A percentile compares a stretch with the other conserved stretches of the same genome.
Conservation (phyloP, 257 asterid species). For the Nicotiana undulata region DNA sequence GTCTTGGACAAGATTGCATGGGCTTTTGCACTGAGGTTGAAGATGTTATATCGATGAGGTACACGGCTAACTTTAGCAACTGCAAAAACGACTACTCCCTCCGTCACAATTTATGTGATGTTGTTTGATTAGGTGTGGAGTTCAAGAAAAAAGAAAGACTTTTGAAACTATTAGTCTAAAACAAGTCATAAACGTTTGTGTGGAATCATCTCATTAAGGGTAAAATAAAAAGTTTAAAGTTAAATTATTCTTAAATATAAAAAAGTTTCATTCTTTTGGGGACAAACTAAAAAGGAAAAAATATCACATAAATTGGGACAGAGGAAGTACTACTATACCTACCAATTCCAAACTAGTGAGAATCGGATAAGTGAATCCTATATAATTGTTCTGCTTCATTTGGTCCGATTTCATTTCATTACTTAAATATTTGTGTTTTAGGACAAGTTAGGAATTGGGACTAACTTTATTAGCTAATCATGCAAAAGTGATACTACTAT, state of each 20-base stretch:
- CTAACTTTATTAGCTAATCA: neutral
- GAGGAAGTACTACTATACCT: too few species aligned
- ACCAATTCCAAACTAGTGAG: too few species aligned
- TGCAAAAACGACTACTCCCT: neutral
- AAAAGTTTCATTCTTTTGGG: neutral
- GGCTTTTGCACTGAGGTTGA: constrained; percentile 92
- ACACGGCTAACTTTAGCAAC: neutral
- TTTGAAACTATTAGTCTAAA: neutral
- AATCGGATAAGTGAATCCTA: too few species aligned
- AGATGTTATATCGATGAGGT: constrained; percentile 99
- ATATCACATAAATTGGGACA: neutral
- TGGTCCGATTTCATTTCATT: neutral
- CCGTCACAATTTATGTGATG: neutral
- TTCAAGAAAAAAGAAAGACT: neutral
- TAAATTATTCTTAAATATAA: too few species aligned
- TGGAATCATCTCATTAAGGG: too few species aligned
- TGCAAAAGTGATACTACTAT: neutral
- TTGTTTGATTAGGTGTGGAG: neutral
- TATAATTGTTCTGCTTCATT: neutral
- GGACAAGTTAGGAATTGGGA: neutral
- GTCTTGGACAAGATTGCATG: constrained; percentile 99
- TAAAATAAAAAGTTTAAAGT: too few species aligned
- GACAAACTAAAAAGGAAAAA: neutral
- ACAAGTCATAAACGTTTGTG: neutral
- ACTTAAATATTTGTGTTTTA: neutral